Conservation (phyloP, 2,329 filamentous ascomycete species). For the Aureobasidium sp. region DNA sequence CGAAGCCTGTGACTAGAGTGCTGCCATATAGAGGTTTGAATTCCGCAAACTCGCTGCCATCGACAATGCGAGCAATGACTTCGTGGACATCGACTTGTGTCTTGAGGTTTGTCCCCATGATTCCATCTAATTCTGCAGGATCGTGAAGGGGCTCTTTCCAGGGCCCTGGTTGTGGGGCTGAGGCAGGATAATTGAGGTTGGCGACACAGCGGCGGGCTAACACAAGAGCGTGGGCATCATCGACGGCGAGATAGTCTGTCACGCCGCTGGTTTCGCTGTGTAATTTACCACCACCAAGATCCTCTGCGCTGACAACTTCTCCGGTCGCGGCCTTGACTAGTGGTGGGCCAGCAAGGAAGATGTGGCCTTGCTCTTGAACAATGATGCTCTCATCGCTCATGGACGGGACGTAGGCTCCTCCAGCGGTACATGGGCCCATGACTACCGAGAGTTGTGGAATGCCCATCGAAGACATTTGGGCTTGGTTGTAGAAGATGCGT, state of each 20-base stretch:
- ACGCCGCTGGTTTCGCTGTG: slow-evolving; percentile 89
- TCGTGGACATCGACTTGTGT: slow-evolving; percentile 80
- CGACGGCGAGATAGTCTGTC: slow-evolving; percentile 88
- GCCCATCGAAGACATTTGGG: slow-evolving; percentile 78
- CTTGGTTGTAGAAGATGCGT: slow-evolving; percentile 97
- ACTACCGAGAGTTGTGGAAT: slow-evolving; percentile 93
- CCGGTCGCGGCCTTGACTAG: slow-evolving; percentile 94
- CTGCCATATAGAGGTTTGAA: slow-evolving; percentile 90
- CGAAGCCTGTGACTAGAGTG: slow-evolving; percentile 88
- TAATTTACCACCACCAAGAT: slow-evolving; percentile 81
- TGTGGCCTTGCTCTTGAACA: slow-evolving; percentile 89
- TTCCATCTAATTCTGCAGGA: slow-evolving; percentile 72
- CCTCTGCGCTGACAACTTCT: slow-evolving; percentile 83
- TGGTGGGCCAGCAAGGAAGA: slow-evolving; percentile 90
- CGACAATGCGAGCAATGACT: slow-evolving; percentile 86
- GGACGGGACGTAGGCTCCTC: slow-evolving; percentile 89
- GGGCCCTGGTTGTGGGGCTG: slow-evolving; percentile 27
- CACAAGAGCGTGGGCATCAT: slow-evolving; percentile 85
- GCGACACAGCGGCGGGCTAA: slow-evolving; percentile 75
- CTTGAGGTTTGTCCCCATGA: slow-evolving; percentile 83
- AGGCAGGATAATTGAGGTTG: slow-evolving; percentile 79
- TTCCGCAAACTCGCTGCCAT: slow-evolving; percentile 82
- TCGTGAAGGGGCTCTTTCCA: slow-evolving; percentile 75
- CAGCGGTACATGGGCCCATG: slow-evolving; percentile 95
- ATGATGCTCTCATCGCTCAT: slow-evolving; percentile 99